phyloP scores from a whole-genome alignment of 2,329 filamentous ascomycete species.

The Pseudocercospora macadamiae region DNA sequence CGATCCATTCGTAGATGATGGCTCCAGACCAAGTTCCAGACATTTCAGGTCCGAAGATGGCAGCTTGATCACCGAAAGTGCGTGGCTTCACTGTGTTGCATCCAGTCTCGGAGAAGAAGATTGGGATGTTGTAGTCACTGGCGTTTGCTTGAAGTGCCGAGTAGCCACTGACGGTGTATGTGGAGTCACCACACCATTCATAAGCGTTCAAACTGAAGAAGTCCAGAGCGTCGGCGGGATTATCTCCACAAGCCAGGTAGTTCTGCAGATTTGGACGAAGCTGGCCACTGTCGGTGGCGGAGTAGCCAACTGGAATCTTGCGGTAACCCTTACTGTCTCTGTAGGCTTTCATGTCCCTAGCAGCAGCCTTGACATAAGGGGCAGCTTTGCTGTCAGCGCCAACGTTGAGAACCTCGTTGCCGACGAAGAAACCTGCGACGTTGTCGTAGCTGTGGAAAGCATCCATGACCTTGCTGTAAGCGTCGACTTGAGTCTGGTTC shows the following conservation, averaged over 20 bases:
- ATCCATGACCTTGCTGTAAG: constrained; percentile 74
- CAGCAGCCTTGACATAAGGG: constrained; percentile 72
- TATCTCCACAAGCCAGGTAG: constrained; percentile 77
- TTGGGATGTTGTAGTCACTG: constrained; percentile 74
- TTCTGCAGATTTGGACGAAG: constrained; percentile 67
- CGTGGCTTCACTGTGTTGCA: constrained; percentile 70
- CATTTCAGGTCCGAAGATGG: constrained; percentile 78
- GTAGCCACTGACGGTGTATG: constrained; percentile 65
- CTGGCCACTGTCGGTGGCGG: constrained; percentile 78
- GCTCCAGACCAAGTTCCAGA: constrained; percentile 70
- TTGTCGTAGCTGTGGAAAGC: constrained; percentile 78
- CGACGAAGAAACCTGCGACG: constrained; percentile 80
- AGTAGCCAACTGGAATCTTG: constrained; percentile 82
- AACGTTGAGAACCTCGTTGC: constrained; percentile 78
- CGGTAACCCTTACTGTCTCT: constrained; percentile 75
- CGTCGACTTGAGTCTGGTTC: constrained; percentile 71
- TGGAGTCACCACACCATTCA: constrained; percentile 32
- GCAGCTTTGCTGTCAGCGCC: constrained; percentile 64
- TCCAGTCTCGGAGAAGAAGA: constrained; percentile 88
- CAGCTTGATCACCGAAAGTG: constrained; percentile 70
- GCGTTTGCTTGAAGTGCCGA: constrained; percentile 67
- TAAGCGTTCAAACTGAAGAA: constrained; percentile 81
- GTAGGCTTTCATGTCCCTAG: constrained; percentile 79
- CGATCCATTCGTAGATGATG: constrained; percentile 88
- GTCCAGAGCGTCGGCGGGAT: constrained; percentile 71